Evolutionary conservation across 768 basidiomycete genomes (phyloP), one percentile per base, ranked within the genome.

Genomic region (Agaricus subrufescens): DNA sequence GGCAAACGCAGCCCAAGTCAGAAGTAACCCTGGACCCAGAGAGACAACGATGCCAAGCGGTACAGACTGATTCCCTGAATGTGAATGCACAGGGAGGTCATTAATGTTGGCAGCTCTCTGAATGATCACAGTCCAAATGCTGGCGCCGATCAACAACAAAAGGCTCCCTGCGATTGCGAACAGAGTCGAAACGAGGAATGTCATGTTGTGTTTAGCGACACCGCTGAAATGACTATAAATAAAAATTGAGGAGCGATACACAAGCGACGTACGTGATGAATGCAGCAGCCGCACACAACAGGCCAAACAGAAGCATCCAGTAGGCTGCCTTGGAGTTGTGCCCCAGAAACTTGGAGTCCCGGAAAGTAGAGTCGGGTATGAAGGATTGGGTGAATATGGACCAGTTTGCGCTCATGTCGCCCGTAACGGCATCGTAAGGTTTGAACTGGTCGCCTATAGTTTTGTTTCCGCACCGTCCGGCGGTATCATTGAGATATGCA

Each of bases 41-140:
- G 84, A 77, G 7, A 91, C 78, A 11, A 72, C 66, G 43, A 93
- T 87, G 39, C 88, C 90, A 34, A 90, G 66, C 3, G 77, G 68
- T 19, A 77, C 64, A 31, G 70, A 51, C 56, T 54, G 68, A 49
- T 65, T 62, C 37, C 63, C 60, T 27, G 71, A 64, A 42, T 65
- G 59, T 27, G 71, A 64, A 40, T 65, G 64, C 2, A 71, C 71
- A 26, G 48, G 85, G 31, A 81, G 61, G 27, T 70, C 64, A 63
- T 91, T 91, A 59, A 92, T 73, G 14, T 71, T 70, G 63, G 84
- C 74, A 0, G 79, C 73, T 63, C 85, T 86, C 61, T 84, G 80
- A 50, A 92, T 76, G 50, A 90, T 75, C 45, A 83, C 79, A 4
- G 91, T 91, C 91, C 91, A 93, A 57, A 91, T 83, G 45, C 81